Base-by-base conservation (phyloP, 306 rosid species). In the Acmispon strigosus region DNA sequence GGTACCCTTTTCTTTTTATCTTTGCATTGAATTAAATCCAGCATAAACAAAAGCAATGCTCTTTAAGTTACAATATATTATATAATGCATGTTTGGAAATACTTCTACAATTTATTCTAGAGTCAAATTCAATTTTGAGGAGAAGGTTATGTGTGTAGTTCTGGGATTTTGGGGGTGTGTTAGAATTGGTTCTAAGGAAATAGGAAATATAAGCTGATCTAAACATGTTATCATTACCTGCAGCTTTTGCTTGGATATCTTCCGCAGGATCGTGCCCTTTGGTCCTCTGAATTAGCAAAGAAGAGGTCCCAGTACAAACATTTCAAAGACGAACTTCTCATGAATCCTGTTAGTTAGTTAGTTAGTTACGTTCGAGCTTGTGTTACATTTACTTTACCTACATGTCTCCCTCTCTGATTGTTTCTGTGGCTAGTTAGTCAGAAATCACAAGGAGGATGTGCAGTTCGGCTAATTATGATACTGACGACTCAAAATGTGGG, bases 371-470 rank as follows among this genome's bases (percentile, higher is more conserved):
- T 1, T 10, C 1, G n/a, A 32, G 37, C 37, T 43, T 43, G 6
- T 49, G 42, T 49, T 18, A 17, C 18, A 11, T 55, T 62, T 29
- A 20, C 32, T 54, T 66, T 49, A 27, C 56, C 74, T 80, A 34
- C 53, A 69, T 75, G 80, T 79, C 24, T 73, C 73, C 79, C 42
- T 75, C 61, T 82, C 96, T 89, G 79, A 93, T 83, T 87, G 69
- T 88, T 82, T 85, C 66, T 83, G 86, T 90, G 96, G 89, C 98
- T 93, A 90, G 98, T 87, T 85, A 93, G 98, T 90, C 98, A 87
- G 98, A 93, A 82, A 83, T 93, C 76, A 70, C 96, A 14, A 86
- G 97, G 94, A 93, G 77, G 84, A 66, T 83, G 84, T 89, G 66
- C 71, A 83, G 72, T 54, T 63, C 85, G 13, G 44, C 72, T 65